Evolutionary conservation across 1,139 yeast genomes (phyloP).

Genomic region (Magnusiomyces clavatus): DNA sequence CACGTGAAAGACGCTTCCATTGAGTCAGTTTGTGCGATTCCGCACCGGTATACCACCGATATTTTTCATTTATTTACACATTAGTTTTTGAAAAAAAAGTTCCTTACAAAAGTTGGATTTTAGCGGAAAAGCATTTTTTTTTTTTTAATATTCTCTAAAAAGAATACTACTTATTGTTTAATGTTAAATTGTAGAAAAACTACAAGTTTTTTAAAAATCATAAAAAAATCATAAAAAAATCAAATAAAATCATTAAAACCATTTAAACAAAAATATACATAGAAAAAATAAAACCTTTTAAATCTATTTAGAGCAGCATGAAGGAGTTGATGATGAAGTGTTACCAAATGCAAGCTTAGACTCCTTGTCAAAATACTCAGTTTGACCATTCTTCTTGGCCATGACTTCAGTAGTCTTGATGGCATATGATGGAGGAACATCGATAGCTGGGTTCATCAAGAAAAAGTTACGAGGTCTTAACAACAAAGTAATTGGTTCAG

Average conservation of each 20-base stretch:
- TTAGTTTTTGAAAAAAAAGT: too few species aligned
- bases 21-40: neutral
- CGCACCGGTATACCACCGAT: too few species aligned
- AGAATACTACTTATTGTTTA: too few species aligned
- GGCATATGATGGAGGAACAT: conserved; percentile 63
- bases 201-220: too few species aligned
- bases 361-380: conserved; percentile 39
- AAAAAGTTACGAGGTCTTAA: conserved; percentile 76
- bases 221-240: too few species aligned
- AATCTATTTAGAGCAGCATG: conserved; percentile 24
- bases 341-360: conserved; percentile 38
- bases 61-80: too few species aligned
- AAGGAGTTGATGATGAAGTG: conserved; percentile 7
- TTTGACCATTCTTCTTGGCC: conserved; percentile 10
- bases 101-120: too few species aligned
- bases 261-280: neutral
- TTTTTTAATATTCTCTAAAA: neutral
- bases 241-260: neutral
- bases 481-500: conserved; percentile 67
- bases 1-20: neutral
- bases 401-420: conserved; percentile 46
- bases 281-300: neutral
- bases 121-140: neutral
- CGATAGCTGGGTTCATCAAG: conserved; percentile 67
- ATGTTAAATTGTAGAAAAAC: too few species aligned